These are phyloP conservation scores for Globisporangium uncinulatum DNA, from an alignment of 352 stramenopile species.

Conservation along the genomic window DNA sequence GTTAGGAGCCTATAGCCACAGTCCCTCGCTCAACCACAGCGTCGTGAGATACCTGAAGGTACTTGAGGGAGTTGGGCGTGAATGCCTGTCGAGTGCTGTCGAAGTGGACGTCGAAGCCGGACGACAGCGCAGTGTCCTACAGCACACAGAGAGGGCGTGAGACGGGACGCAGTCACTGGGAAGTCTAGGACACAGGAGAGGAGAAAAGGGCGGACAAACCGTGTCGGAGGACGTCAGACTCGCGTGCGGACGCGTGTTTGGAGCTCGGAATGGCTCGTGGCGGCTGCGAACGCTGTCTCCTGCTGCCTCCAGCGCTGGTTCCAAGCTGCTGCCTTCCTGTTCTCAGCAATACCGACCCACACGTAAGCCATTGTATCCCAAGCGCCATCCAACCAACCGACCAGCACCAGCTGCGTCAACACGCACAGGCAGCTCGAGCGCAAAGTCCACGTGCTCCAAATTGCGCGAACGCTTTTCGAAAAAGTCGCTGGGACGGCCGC, in stretches of 20 bases:
- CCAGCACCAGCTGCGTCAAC: too few species aligned
- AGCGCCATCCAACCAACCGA: too few species aligned
- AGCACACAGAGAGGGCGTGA: neutral
- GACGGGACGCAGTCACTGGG: too few species aligned
- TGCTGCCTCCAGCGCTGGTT: neutral
- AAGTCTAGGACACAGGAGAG: too few species aligned
- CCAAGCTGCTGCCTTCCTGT: neutral
- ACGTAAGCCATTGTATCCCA: too few species aligned
- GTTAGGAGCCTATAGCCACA: neutral
- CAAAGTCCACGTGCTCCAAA: conserved; percentile 66
- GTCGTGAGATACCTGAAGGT: conserved; percentile 61
- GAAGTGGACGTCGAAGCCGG: conserved; percentile 65
- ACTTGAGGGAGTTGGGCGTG: conserved; percentile 67
- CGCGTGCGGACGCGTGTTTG: conserved; percentile 3
- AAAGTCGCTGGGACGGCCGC: conserved; percentile 52
- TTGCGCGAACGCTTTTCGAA: conserved; percentile 71
- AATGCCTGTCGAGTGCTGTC: conserved; percentile 40
- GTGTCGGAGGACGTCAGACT: conserved; percentile 28
- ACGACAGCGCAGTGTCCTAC: conserved; percentile 52
- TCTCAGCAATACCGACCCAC: too few species aligned
- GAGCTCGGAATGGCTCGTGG: neutral
- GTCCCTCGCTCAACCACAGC: too few species aligned
- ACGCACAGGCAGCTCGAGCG: conserved; percentile 16
- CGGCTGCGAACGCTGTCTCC: neutral
- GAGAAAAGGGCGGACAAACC: conserved; percentile 1